Percentiles rank a stretch among this genome's conserved stretches.
These are phyloP conservation scores for Powellomyces hirtus DNA, from an alignment of 192 early-diverging fungal species.

Conservation along the genomic window DNA sequence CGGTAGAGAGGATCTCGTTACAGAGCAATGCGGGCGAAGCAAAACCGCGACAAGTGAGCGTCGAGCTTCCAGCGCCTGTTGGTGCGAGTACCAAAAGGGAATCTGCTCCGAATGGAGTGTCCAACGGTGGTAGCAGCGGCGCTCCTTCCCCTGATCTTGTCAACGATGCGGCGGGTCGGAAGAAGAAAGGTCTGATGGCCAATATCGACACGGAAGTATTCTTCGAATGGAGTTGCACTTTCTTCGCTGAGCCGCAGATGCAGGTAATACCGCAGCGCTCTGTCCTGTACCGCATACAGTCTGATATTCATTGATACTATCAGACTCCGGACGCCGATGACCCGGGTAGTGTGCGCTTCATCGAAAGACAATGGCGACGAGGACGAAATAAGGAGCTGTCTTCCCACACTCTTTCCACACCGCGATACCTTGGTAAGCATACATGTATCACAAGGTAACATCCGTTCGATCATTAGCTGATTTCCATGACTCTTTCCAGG, in stretches of 20 bases:
- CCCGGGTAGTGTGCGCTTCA: slow-evolving; percentile 74
- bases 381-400: slow-evolving; percentile 52
- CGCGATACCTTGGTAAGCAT: background rate
- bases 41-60: too few relatives aligned
- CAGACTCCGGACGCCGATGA: slow-evolving; percentile 72
- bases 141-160: too few relatives aligned
- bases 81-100: too few relatives aligned
- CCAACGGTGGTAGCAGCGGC: too few relatives aligned
- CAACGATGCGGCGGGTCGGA: background rate
- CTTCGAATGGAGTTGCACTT: slow-evolving; percentile 84
- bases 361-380: slow-evolving; percentile 70
- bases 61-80: too few relatives aligned
- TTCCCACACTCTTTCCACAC: background rate
- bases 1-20: too few relatives aligned
- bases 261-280: slow-evolving; percentile 48
- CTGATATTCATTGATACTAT: too few relatives aligned
- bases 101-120: too few relatives aligned
- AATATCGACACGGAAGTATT: slow-evolving; percentile 56
- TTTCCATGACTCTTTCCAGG: too few relatives aligned
- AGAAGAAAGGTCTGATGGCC: background rate
- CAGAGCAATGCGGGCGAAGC: too few relatives aligned
- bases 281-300: background rate
- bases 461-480: background rate
- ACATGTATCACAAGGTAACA: background rate
- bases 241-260: slow-evolving; percentile 88